Evolutionary conservation across 495 filamentous ascomycete genomes (phyloP).

Genomic region (Rhypophila decipiens): DNA sequence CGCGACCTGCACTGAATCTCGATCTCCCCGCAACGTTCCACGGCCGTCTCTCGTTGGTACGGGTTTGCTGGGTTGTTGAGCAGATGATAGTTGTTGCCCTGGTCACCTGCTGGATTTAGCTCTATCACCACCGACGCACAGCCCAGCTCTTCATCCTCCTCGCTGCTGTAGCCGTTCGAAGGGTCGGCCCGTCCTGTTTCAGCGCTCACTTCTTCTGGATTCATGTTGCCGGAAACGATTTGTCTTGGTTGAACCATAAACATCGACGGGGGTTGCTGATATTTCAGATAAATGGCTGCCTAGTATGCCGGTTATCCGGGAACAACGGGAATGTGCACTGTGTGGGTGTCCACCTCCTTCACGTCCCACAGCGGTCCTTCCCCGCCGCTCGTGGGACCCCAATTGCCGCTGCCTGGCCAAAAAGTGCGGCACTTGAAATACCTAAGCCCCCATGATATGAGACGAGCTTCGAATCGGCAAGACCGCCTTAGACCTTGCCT

Average conservation of each 20-base stretch:
- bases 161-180: neutral
- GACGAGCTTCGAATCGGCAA: too few species aligned
- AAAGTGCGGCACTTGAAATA: too few species aligned
- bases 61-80: slow-evolving; percentile 16
- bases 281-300: neutral
- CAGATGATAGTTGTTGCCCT: slow-evolving; percentile 14
- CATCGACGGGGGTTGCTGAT: neutral
- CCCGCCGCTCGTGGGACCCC: too few species aligned
- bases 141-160: slow-evolving; percentile 2
- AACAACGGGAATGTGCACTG: too few species aligned
- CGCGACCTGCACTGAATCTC: slow-evolving; percentile 15
- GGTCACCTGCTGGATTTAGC: slow-evolving; percentile 7
- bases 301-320: neutral
- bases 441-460: too few species aligned
- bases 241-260: neutral
- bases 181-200: neutral
- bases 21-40: slow-evolving; percentile 18
- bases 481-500: neutral
- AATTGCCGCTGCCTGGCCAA: neutral
- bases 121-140: slow-evolving; percentile 1
- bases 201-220: neutral
- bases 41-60: slow-evolving; percentile 13
- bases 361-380: neutral
- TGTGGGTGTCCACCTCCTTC: neutral
- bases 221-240: neutral